Evolutionary conservation across 495 filamentous ascomycete species (phyloP), one percentile per base, ranked within the genome.

Genomic region (Aspergillus conjunctus): DNA sequence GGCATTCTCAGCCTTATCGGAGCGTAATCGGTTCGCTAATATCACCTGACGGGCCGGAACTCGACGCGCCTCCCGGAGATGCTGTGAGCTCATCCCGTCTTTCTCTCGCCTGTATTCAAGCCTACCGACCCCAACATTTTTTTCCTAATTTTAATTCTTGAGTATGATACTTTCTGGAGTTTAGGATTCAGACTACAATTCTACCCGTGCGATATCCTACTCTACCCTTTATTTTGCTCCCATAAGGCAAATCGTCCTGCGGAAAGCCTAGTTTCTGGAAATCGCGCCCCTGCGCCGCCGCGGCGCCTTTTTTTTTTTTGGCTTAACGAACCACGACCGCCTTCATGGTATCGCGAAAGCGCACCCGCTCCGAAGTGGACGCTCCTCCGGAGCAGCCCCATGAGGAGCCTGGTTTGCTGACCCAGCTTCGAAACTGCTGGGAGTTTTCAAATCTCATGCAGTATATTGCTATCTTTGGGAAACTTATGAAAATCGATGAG

Each of bases 371-470:
- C 71, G 89, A 92, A 74, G 84, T 84, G 74, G 86, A 83, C 78
- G 64, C 73, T 67, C 58, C 66, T 34, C 64, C 68, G 68, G 72
- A 77, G 62, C 66, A 82, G 61, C 64, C 72, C 52, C 73, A 79
- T 5, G 74, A 85, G 62, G 80, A 85, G 63, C 70, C 71, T 48
- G 77, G 75, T 51, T 62, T 87, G 56, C 81, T 96, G 21, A 77
- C 88, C 49, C 85, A 81, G 62, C 81, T 98, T 59, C 82, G 93
- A 51, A 94, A 90, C 71, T 88, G 87, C 77, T 97, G 94, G 92
- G 90, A 97, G 73, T 97, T 98, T 74, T 91, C 94, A 49, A 92
- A 91, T 69, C 81, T 98, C 6, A 92, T 88, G 78, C 94, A 98
- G 74, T 98, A 91, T 78, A 89, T 97, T 55, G 86, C 86, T 66